Evolutionary conservation across 2,329 filamentous ascomycete species (phyloP), one percentile per base, ranked within the genome.

Genomic region (Verticillium tricorpus): DNA sequence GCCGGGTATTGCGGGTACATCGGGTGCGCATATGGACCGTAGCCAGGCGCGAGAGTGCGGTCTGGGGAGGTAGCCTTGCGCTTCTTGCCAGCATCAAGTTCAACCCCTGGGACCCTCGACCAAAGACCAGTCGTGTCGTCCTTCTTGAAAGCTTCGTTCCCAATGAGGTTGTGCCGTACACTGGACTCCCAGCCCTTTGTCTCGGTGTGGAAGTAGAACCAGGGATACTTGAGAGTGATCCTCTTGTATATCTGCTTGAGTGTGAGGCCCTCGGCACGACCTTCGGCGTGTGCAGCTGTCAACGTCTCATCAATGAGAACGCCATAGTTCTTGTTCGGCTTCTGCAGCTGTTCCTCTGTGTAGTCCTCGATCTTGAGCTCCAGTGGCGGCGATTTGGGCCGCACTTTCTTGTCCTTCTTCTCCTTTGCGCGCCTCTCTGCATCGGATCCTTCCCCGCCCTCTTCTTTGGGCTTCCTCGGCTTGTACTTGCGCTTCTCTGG

Each of bases 401-500:
- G 75, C 39, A 76, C 73, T 69, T 86, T 87, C 76, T 86, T 87
- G 60, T 85, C 79, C 69, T 86, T 85, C 77, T 85, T 85, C 69
- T 85, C 81, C 62, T 80, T 82, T 60, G 79, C 76, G n/a, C 80
- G 76, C 65, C 79, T 79, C 67, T 86, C 84, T n/a, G 77, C 82
- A 66, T 84, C 83, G 7, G 81, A 84, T 2, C 80, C 84, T 66
- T 85, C 83, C 63, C 76, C 80, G 34, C 83, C 84, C 34, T 83
- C 80, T 61, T 85, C 83, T 67, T 78, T 83, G 8, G 81, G 79
- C 69, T 84, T 88, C 60, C 86, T 78, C 60, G 86, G 85, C 65
- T 87, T 89, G 71, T 89, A 89, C 68, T 86, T 88, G 63, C 87
- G 81, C 75, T 89, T 89, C 73, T 88, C 85, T 1, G 82, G 80